Evolutionary conservation across 257 asterid genomes (phyloP), one percentile per base, ranked within the genome.

Genomic region (Cynanchum wilfordii): DNA sequence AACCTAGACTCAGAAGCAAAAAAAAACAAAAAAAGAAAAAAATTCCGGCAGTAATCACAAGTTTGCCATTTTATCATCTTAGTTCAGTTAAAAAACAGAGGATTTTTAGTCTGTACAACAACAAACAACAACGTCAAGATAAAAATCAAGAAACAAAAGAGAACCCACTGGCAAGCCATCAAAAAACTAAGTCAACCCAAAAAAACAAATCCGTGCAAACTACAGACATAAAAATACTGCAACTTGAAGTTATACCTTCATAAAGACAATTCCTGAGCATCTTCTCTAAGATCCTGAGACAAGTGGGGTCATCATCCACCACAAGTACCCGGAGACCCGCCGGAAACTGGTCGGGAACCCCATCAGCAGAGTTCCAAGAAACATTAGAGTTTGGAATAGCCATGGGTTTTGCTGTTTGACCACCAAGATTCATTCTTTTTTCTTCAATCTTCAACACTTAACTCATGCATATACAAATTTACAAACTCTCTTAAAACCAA

Each of bases 221-320:
- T 22, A 66, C 3, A 40, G 12, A 42, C 54, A 66, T 24, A 73
- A 65, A 15, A 12, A 72, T 20, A 0, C 9, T 16, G 12, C 3
- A 6, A 5, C 12, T 42, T 9, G 20, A 24, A 24, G 27, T 38
- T 51, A 45, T 76, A 95, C 99, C 98, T 87, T 95, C 86, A 76
- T 95, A 92, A 36, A 67, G 85, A 73, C 99, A 95, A 74, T 79
- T 87, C 68, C 72, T 82, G 0, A 92, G 96, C 98, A 95, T 95
- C 87, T 89, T 87, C 78, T 90, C 98, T 87, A 95, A 86, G 88
- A 92, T 95, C 89, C 71, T 84, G 42, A 95, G 87, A 59, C 99
- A 92, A 71, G 94, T 92, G 57, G 89, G 96, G 86, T 95, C 98
- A 82, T 95, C 98, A 77, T 95, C 99, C 60, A 91, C 99, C 42